Base-by-base conservation (phyloP, 257 asterid genomes). In the Plantago major region DNA sequence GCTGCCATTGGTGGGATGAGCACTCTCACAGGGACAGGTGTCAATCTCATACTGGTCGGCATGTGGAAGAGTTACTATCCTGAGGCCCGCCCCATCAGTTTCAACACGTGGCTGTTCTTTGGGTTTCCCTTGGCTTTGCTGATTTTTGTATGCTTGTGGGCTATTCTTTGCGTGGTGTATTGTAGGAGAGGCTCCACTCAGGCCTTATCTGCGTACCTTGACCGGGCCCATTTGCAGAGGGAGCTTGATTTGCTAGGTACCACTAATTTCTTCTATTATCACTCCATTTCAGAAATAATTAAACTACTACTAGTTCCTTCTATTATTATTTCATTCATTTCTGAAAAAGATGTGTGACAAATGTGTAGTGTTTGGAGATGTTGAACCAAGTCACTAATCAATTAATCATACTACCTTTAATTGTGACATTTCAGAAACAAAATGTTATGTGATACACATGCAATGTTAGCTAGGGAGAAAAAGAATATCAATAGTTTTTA, bases 41-140 rank as follows among this genome's bases (percentile, higher is more conserved):
- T 91, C 59, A 91, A 91, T 75, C 78, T 91, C 5, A 84, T 91
- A 78, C 50, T 91, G 94, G 92, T 79, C 10, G 98, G 98, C 11
- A 88, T 91, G 84, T 91, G 98, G 98, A 91, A 81, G 88, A 86
- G 90, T 42, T 91, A 91, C 40, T 91, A 80, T 49, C 98, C 98
- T 0, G 78, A 84, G 9, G 95, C 90, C 28, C 38, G 55, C 0
- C 82, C 95, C 17, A 77, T 91, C 63, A 91, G 84, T 80, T 91
- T 86, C 79, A 88, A 72, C 81, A 91, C 92, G 9, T 91, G 98
- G 98, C 57, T 69, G 11, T 78, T 80, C 82, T 88, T 86, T 60
- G 98, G 79, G 2, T 78, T 91, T 18, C 98, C 98, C 9, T 68
- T 91, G 16, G 96, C 94, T 6, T 26, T 81, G 17, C 0, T 75